Base-by-base conservation (phyloP, 257 asterid species). In the Hygrophila difformis region DNA sequence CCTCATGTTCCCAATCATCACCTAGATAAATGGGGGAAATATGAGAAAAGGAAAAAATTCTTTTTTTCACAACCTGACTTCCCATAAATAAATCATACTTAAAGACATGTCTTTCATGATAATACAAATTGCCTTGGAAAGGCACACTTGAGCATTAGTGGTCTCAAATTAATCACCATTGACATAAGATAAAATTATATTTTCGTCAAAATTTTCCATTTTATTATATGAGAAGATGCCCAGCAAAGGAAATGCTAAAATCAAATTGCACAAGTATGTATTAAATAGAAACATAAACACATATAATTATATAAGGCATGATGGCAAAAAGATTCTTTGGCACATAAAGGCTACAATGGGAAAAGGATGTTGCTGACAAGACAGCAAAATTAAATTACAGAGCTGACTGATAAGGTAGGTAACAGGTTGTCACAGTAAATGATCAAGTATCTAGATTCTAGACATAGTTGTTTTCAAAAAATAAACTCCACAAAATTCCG, bases 1-100 rank as follows among this genome's bases (percentile, higher is more conserved):
- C 96, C 69, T 86, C 94, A 63, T 91, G 99, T 78, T 91, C 99
- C 99, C 99, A 91, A 64, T 91, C 99, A 73, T 91, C 99, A 46
- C 96, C 98, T 91, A 49, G 8, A 38, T 47, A 43, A 52, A 44
- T 6, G 15, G 8, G 55, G 47, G 53, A 29, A 37, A 2, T 12
- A 20, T 56, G 19, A 51, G 47, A 45, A 39, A 46, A 21, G 21
- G 55, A 39, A 59, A 37, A 29, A 6, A 15, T 45, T 10, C 0
- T 53, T 45, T 37, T 26, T 39, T 44, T 5, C 21, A 40, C 11
- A n/a, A 28, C 34, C 46, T 20, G 22, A 24, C 15, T 15, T 48
- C 44, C 47, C 49, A 21, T 41, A n/a, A 47, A 15, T 26, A 53
- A 39, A 1, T 50, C 17, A 29, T 23, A 36, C 26, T 44, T 5